Evolutionary conservation across 257 asterid species (phyloP), one percentile per base, ranked within the genome.

Genomic region (Plantago major): DNA sequence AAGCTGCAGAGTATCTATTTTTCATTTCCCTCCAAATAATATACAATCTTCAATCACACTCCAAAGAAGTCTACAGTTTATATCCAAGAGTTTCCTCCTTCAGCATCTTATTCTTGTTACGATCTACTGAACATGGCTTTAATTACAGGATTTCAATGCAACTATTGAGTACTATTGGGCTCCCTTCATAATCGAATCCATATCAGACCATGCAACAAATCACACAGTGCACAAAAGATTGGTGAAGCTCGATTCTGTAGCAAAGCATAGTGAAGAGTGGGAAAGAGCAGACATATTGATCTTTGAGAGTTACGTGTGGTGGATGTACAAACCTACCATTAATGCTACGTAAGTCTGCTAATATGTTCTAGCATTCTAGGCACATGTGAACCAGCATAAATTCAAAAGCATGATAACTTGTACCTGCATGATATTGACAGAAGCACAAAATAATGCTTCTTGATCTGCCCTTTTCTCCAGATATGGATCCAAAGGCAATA

Each of bases 131-230:
- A 26, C 40, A 26, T 26, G 58, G 16, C 19, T 52, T 38, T 3
- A 22, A 52, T 52, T 52, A 15, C 77, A 92, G 97, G 96, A 76
- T 37, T 86, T 70, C 78, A 92, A 92, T 70, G 88, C 93, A 38
- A 44, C 95, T 1, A 82, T 92, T 0, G 99, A 92, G 80, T 92
- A 82, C 77, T 92, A 89, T 14, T 89, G 99, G 99, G 99, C 99
- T 26, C 96, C 99, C 4, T 92, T 92, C 74, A 64, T 89, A 9
- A 76, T 87, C 0, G 99, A 92, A 50, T 92, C 99, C 1, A 82
- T 84, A 65, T 86, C 97, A 56, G 99, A 92, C 68, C 89, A 86
- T 15, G 96, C 93, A 12, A 81, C 84, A 3, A 84, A 84, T 47
- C 96, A 84, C 65, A 83, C 89, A 0, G 91, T 83, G n/a, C 64